phyloP scores from a whole-genome alignment of 768 basidiomycete species.

The Collybiopsis luxurians region DNA sequence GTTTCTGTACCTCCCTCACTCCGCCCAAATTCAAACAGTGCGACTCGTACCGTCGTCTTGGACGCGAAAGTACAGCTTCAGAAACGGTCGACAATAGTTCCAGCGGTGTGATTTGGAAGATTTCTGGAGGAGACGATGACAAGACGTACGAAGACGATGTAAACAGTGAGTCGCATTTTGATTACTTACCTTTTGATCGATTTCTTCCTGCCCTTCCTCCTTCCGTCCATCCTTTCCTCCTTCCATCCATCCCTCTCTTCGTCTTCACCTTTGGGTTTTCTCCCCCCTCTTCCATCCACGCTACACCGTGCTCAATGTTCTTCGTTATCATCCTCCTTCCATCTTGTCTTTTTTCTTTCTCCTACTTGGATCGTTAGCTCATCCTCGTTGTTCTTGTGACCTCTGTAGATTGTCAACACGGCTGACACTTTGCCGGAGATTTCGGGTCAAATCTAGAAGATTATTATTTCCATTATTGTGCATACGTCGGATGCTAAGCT shows the following conservation, averaged over 20 bases:
- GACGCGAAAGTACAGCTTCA: slow-evolving; percentile 55
- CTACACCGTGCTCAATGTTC: no score
- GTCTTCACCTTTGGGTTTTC: no score
- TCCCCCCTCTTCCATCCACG: no score
- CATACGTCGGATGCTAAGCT: slow-evolving; percentile 77
- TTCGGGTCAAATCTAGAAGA: slow-evolving; percentile 75
- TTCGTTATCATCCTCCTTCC: no score
- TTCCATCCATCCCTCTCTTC: no score
- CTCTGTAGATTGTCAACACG: slow-evolving; percentile 69
- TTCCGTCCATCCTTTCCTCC: not conserved
- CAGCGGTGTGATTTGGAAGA: slow-evolving; percentile 50
- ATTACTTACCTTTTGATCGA: slow-evolving; percentile 7
- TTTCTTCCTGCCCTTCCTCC: no score
- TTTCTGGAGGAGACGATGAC: slow-evolving; percentile 68
- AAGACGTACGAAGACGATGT: slow-evolving; percentile 88
- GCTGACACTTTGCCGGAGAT: slow-evolving; percentile 75
- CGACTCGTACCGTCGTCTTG: slow-evolving; percentile 79
- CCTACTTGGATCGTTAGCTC: no score
- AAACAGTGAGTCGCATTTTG: slow-evolving; percentile 50
- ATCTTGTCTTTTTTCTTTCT: no score
- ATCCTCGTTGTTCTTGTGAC: not conserved
- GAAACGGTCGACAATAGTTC: slow-evolving; percentile 42
- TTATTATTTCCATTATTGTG: slow-evolving; percentile 73
- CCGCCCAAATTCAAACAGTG: slow-evolving; percentile 41
- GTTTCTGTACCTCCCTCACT: not conserved